Percentiles rank a stretch among this genome's conserved stretches.
Conservation (phyloP, 164 flowering plant species). For the Paratinospora sagittata region DNA sequence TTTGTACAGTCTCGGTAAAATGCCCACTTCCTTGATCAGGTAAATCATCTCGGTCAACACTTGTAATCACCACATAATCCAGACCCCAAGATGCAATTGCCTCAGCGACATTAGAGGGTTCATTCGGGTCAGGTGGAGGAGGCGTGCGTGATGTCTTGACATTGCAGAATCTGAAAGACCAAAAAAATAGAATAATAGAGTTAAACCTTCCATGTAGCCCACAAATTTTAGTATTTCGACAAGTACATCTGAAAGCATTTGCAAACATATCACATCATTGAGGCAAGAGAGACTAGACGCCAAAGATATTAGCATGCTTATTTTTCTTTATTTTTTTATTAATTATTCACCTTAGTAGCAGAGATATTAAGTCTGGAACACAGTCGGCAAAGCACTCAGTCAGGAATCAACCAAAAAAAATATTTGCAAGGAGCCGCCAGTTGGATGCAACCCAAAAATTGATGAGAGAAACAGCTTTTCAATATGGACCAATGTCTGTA, state of each 20-base stretch:
- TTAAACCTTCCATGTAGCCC: not conserved
- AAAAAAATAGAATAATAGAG: too few relatives aligned
- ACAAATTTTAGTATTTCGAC: not conserved
- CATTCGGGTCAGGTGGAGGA: slow-evolving; percentile 95
- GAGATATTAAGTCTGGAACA: too few relatives aligned
- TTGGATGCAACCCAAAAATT: too few relatives aligned
- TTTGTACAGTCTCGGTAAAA: slow-evolving; percentile 92
- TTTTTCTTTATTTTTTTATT: too few relatives aligned
- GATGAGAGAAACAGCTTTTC: too few relatives aligned
- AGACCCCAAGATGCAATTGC: slow-evolving; percentile 98
- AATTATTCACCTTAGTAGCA: too few relatives aligned
- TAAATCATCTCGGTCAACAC: slow-evolving; percentile 96
- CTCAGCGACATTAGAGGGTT: slow-evolving; percentile 90
- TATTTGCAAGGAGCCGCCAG: too few relatives aligned
- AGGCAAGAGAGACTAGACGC: too few relatives aligned
- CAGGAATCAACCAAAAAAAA: too few relatives aligned
- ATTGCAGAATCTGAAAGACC: slow-evolving; percentile 77
- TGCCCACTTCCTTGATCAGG: slow-evolving; percentile 95
- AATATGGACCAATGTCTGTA: too few relatives aligned
- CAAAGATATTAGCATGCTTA: too few relatives aligned
- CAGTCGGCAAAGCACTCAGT: too few relatives aligned
- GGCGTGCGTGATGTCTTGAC: slow-evolving; percentile 96
- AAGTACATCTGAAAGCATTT: not conserved
- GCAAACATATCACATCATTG: not conserved
- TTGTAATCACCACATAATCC: slow-evolving; percentile 95